phyloP scores from a whole-genome alignment of 2,329 filamentous ascomycete genomes.

The Lachnellula cervina region DNA sequence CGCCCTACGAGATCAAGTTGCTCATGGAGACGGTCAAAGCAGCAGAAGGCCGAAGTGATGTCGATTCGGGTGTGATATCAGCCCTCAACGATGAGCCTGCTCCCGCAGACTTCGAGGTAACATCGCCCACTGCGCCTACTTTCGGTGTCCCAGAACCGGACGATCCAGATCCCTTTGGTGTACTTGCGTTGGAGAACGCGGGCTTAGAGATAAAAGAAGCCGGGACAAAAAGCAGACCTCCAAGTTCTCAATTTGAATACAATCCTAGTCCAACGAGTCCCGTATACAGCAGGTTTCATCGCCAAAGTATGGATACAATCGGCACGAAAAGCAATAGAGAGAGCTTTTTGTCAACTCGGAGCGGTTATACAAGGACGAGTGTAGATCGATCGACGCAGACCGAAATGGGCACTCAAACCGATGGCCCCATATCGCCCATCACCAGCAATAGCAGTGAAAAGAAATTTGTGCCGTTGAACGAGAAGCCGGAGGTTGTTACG shows the following conservation, averaged over 20 bases:
- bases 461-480: constrained; percentile 26
- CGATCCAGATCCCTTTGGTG: constrained; percentile 89
- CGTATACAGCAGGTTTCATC: constrained; percentile 48
- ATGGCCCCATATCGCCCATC: constrained; percentile 48
- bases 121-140: constrained; percentile 34
- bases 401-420: constrained; percentile 58
- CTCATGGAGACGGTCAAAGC: constrained; percentile 72
- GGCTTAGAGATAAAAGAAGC: constrained; percentile 88
- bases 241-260: constrained; percentile 78
- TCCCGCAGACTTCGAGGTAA: constrained; percentile 67
- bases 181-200: constrained; percentile 84
- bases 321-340: constrained; percentile 59
- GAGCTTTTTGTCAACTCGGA: constrained; percentile 70
- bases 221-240: constrained; percentile 68
- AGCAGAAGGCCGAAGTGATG: constrained; percentile 76
- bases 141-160: constrained; percentile 77
- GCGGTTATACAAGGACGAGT: constrained; percentile 38
- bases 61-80: constrained; percentile 64
- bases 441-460: constrained; percentile 46
- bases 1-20: constrained; percentile 38
- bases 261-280: constrained; percentile 73
- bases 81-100: constrained; percentile 60
- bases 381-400: constrained; percentile 65
- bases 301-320: constrained; percentile 65
- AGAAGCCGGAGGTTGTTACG: constrained; percentile 38